Evolutionary conservation across 1,284 basidiomycete genomes (phyloP), one percentile per base, ranked within the genome.

Genomic region (Hortiboletus rubellus): DNA sequence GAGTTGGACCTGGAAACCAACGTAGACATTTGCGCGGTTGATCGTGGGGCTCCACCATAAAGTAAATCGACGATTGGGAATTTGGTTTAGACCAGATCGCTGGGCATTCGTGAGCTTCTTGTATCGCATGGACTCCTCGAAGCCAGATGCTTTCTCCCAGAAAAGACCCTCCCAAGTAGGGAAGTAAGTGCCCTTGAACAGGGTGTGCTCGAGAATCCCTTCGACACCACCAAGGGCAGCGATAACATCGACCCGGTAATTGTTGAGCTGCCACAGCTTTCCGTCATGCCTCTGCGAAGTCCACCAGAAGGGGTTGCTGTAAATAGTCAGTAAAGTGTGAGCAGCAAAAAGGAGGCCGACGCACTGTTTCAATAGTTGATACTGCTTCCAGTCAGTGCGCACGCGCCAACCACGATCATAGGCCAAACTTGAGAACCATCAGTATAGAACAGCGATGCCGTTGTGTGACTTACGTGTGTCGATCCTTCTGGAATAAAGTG

Each of bases 21-120:
- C 95, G 71, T 98, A 98, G 74, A 98, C 95, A 72, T 98, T 99
- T 54, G 96, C 95, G 63, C 96, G 92, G 77, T 98, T 98, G 79
- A 98, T 95, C 1, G 92, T 94, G 18, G 95, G 95, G 70, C 92
- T 95, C 96, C 96, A 99, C 97, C 97, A 99, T 7, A 99, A 82
- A 4, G 96, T 99, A 80, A 99, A 99, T n/a, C 96, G 92, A 86
- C 97, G 95, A 74, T 99, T 99, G 8, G 97, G 97, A 72, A 99
- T 98, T 74, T 99, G 96, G 72, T 94, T 95, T 43, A 98, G 78
- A 91, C 96, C 95, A 42, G 94, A 97, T 47, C 94, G 88, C 79
- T 95, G 96, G 33, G 92, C 96, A 70, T 95, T 97, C 45, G 94
- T 97, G 54, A 97, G 80, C 74, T 95, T 96, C 80, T 96, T 96